Percentiles rank a stretch among this genome's conserved stretches.
Evolutionary conservation across 768 basidiomycete species (phyloP).

Genomic region (Suillus decipiens): DNA sequence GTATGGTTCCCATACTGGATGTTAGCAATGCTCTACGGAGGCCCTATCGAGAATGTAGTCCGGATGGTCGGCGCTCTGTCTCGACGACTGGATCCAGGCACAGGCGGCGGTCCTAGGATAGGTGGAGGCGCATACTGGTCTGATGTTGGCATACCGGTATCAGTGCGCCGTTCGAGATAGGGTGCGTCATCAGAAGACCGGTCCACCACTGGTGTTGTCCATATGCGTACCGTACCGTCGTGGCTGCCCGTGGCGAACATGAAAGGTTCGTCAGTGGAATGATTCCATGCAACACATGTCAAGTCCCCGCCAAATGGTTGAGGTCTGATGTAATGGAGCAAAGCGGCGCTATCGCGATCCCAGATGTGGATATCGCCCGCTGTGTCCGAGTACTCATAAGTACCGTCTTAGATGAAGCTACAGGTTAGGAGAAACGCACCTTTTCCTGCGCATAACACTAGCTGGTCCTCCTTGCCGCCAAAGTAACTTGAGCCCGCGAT

Average conservation of each 20-base stretch:
- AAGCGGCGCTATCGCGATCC: conserved; percentile 77
- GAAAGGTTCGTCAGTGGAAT: conserved; percentile 48
- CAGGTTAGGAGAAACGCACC: conserved; percentile 35
- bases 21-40: background rate
- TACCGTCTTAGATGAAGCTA: background rate
- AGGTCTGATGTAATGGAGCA: conserved; percentile 69
- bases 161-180: conserved; percentile 25
- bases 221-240: conserved; percentile 74
- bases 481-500: conserved; percentile 85
- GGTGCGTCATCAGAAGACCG: conserved; percentile 25
- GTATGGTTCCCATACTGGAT: background rate
- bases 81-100: background rate
- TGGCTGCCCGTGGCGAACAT: conserved; percentile 76
- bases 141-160: conserved; percentile 9
- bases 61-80: conserved; percentile 6
- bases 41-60: conserved; percentile 4
- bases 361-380: conserved; percentile 85
- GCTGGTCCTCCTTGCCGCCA: conserved; percentile 76
- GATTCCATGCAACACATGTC: conserved; percentile 83
- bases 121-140: background rate
- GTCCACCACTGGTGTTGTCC: conserved; percentile 50
- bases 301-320: conserved; percentile 67
- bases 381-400: conserved; percentile 29
- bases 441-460: conserved; percentile 79
- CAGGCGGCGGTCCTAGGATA: background rate